Percentiles rank a stretch among this genome's conserved stretches.
phyloP scores from a whole-genome alignment of 306 rosid species.

The Cucurbita maxima region DNA sequence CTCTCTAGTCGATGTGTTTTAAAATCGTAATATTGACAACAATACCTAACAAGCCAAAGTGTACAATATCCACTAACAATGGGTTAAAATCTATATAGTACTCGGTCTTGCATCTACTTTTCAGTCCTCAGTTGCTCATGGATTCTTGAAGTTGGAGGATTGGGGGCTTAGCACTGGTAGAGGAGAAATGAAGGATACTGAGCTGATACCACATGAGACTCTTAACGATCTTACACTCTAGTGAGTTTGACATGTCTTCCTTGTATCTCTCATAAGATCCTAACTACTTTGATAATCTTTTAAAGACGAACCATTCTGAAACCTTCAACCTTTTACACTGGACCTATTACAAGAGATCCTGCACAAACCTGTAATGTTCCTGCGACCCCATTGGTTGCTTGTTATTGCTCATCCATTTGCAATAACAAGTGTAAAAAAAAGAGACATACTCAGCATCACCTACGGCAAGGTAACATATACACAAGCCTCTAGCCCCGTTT shows the following conservation, averaged over 20 bases:
- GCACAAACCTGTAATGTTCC: conserved; percentile 55
- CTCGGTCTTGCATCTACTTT: conserved; percentile 1
- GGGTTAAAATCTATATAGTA: not conserved
- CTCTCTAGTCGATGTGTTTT: too few species aligned
- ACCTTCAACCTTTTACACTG: not conserved
- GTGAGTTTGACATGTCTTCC: conserved; percentile 29
- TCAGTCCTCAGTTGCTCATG: conserved; percentile 82
- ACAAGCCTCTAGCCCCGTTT: too few species aligned
- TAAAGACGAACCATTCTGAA: not conserved
- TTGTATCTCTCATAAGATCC: not conserved
- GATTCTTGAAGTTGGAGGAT: conserved; percentile 82
- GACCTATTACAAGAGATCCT: conserved; percentile 24
- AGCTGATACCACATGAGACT: not conserved
- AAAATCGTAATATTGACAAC: too few species aligned
- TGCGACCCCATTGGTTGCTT: conserved; percentile 50
- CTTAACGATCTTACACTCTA: conserved; percentile 34
- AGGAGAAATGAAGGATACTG: conserved; percentile 15
- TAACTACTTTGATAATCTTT: not conserved
- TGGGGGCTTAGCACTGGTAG: conserved; percentile 61
- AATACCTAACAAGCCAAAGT: too few species aligned
- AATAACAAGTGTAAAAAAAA: too few species aligned
- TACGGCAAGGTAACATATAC: too few species aligned
- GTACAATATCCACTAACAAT: too few species aligned
- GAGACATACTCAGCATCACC: too few species aligned
- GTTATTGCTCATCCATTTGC: conserved; percentile 27